Evolutionary conservation across 179 eudicot species (phyloP), one percentile per base, ranked within the genome.

Genomic region (Spergularia azorica): DNA sequence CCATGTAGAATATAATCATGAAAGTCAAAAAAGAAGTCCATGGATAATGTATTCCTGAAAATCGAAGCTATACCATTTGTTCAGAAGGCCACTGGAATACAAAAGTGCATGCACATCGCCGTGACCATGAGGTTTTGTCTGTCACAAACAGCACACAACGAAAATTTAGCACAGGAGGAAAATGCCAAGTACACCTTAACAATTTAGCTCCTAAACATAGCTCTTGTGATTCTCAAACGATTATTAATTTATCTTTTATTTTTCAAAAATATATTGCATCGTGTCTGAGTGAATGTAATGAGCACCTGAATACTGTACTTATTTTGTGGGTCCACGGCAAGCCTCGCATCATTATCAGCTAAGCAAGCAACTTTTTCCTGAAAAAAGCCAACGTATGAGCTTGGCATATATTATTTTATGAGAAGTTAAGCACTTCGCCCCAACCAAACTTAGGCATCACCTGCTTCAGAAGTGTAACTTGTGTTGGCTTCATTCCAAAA

Each of bases 341-440:
- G 92, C 75, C 95, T 92, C 20, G 97, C 99, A 83, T 93, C 98
- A 86, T 93, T 95, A 80, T 93, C 98, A 86, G 90, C 97, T 79
- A 95, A 86, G 86, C 99, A 95, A 83, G 98, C 98, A 84, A 95
- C 99, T 87, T 95, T 95, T 88, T 94, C 99, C 98, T 95, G 87
- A 43, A 70, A 70, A 36, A 21, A 7, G 3, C 39, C 48, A 54
- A 17, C 52, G 61, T 48, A 14, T 46, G 55, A 77, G 68, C 11
- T 48, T 39, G n/a, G 17, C 50, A 57, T 20, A 73, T 10, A 9
- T 54, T 15, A 57, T 32, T 6, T 4, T 9, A 50, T 32, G n/a
- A 57, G 64, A 36, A 41, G 20, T 48, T n/a, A 63, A 18, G 9
- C n/a, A 63, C 51, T 65, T 17, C 11, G 46, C 8, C 13, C 4